These are phyloP conservation scores for Solanum rostratum DNA, from an alignment of 257 asterid genomes.

Conservation along the genomic window DNA sequence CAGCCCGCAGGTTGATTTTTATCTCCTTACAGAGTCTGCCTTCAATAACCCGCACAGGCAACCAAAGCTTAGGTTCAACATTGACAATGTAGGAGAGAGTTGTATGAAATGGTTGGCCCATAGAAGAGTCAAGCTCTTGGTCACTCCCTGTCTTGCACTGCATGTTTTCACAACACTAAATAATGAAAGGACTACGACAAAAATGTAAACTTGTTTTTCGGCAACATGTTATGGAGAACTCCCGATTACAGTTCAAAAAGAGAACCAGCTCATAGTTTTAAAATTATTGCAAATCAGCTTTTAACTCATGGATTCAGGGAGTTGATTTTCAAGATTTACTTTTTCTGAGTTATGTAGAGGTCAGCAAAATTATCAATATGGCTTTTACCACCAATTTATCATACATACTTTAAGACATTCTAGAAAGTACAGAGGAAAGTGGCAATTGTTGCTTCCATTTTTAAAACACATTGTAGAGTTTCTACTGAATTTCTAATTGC, in stretches of 20 bases:
- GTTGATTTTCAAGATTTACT: neutral
- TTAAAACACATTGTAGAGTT: neutral
- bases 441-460: neutral
- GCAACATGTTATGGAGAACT: neutral
- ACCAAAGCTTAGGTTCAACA: constrained; percentile 78
- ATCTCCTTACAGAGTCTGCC: constrained; percentile 68
- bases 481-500: neutral
- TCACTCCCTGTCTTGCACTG: constrained; percentile 17
- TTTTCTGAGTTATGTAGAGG: neutral
- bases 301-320: neutral
- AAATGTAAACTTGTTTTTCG: neutral
- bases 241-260: neutral
- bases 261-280: neutral
- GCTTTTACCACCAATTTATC: neutral
- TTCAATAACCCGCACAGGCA: constrained; percentile 74
- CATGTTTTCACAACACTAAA: constrained; percentile 18
- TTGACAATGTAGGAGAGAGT: constrained; percentile 46
- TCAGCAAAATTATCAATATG: neutral
- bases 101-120: constrained; percentile 34
- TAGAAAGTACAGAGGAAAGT: neutral
- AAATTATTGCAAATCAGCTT: neutral
- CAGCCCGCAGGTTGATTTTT: constrained; percentile 44
- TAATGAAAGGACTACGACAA: neutral
- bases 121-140: constrained; percentile 12
- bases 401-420: neutral